Base-by-base conservation (phyloP, 75 land plant genomes). In the Larix kaempferi region DNA sequence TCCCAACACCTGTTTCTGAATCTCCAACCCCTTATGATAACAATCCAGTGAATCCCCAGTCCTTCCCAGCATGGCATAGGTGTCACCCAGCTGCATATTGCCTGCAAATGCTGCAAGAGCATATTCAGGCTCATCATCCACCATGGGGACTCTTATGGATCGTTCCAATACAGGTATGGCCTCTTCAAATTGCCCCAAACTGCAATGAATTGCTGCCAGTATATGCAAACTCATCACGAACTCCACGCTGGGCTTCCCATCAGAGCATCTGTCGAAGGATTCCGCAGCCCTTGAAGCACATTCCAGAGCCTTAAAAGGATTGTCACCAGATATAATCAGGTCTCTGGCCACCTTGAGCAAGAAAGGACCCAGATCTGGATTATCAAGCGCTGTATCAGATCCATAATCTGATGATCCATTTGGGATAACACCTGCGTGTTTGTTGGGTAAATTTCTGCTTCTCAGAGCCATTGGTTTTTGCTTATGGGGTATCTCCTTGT, bases 81-180 rank as follows among this genome's bases (percentile, higher is more conserved):
- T 90, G 76, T 95, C 98, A 12, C 98, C 98, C 0, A 95, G 80
- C 82, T 93, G 98, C 98, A 95, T 95, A 73, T 82, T 76, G 59
- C 98, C 97, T 21, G 91, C 79, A 79, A 91, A 93, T 1, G 77
- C 83, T 2, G 98, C 97, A n/a, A 93, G 89, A 5, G 91, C 92
- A 79, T 91, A 91, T 56, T 95, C 90, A 64, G 77, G 73, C 6
- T 90, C 97, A 12, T 74, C 79, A 16, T 55, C 81, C 33, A 86
- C 10, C 14, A 84, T 82, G 56, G 89, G 75, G 14, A 89, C 80
- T 41, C 26, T 57, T 23, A 95, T 80, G 21, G 98, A 81, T 76
- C 94, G 80, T 82, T 95, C 89, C 64, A 95, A 84, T 39, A 86
- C 89, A 73, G 85, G 83, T 16, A 91, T 79, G 59, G 97, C 96